phyloP scores from a whole-genome alignment of 805 yeast genomes.

The Zygoascus flipseniorum region DNA sequence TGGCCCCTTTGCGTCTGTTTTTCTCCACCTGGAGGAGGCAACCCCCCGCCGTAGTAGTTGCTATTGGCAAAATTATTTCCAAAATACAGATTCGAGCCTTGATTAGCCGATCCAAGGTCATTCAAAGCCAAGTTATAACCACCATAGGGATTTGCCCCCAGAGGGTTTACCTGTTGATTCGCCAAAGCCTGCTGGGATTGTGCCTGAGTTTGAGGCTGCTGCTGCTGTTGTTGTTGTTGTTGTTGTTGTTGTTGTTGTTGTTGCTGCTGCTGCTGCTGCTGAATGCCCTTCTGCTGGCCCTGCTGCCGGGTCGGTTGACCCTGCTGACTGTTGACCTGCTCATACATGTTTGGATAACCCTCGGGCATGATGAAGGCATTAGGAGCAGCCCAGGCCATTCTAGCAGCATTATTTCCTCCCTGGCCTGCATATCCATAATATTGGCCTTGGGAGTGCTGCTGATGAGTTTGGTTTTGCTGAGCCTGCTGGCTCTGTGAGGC shows the following conservation, averaged over 20 bases:
- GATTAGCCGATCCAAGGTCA: neutral
- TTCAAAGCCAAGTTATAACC: neutral
- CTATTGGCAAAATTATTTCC: neutral
- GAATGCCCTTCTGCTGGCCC: neutral
- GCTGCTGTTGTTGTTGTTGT: slow-evolving; percentile 14
- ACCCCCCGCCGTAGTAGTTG: neutral
- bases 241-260: slow-evolving; percentile 13
- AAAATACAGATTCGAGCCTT: neutral
- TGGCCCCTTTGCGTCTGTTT: neutral
- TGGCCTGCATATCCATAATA: neutral
- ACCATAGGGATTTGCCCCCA: neutral
- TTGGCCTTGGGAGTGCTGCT: neutral
- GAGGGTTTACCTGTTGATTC: neutral
- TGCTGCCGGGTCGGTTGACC: neutral
- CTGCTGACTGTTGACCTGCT: neutral
- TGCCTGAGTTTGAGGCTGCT: slow-evolving; percentile 8
- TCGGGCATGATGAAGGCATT: neutral
- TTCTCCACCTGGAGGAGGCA: neutral
- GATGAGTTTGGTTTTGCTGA: slow-evolving; percentile 3
- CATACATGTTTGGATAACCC: neutral
- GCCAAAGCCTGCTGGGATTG: slow-evolving; percentile 5
- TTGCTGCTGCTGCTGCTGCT: slow-evolving; percentile 10
- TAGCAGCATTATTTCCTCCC: neutral
- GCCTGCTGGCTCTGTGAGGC: slow-evolving; percentile 6
- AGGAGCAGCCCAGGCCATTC: slow-evolving; percentile 1